phyloP scores from a whole-genome alignment of 2,329 filamentous ascomycete genomes.

The Corynespora cassiicola region DNA sequence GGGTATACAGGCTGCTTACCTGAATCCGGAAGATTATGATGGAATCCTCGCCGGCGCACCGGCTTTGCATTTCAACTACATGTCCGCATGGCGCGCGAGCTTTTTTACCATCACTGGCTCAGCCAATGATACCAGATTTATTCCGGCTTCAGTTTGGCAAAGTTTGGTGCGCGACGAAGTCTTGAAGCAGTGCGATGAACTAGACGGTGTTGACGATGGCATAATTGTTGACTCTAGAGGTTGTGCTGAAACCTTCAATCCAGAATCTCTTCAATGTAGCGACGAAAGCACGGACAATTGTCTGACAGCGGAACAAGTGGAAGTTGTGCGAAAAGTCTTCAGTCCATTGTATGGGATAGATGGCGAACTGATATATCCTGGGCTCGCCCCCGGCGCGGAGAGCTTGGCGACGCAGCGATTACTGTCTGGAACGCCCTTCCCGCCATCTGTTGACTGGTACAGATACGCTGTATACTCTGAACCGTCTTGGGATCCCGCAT shows the following conservation, averaged over 20 bases:
- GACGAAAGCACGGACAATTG: conserved; percentile 40
- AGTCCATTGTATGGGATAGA: conserved; percentile 47
- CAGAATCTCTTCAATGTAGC: conserved; percentile 45
- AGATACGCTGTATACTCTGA: conserved; percentile 52
- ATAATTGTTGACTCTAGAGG: conserved; percentile 53
- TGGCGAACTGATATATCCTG: conserved; percentile 55
- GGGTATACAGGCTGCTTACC: conserved; percentile 32
- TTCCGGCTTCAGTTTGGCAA: conserved; percentile 26
- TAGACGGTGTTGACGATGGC: conserved; percentile 57
- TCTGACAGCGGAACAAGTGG: conserved; percentile 50
- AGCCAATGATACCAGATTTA: conserved; percentile 26
- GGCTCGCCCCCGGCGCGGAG: conserved; percentile 56
- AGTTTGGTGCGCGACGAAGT: conserved; percentile 50
- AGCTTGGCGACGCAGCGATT: conserved; percentile 44
- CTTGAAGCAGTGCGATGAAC: conserved; percentile 56
- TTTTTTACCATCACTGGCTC: conserved; percentile 38
- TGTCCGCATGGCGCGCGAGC: conserved; percentile 34
- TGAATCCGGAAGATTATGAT: conserved; percentile 42
- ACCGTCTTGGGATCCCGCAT: conserved; percentile 31
- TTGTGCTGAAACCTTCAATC: conserved; percentile 43
- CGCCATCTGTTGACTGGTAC: conserved; percentile 51
- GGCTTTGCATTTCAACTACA: conserved; percentile 36
- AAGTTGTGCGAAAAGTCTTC: conserved; percentile 52
- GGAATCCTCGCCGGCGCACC: conserved; percentile 42
- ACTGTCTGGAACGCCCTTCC: conserved; percentile 45